A percentile compares a stretch with the other conserved stretches of the same genome.
phyloP scores from a whole-genome alignment of 2,329 filamentous ascomycete species.

The Fusarium beomiforme region DNA sequence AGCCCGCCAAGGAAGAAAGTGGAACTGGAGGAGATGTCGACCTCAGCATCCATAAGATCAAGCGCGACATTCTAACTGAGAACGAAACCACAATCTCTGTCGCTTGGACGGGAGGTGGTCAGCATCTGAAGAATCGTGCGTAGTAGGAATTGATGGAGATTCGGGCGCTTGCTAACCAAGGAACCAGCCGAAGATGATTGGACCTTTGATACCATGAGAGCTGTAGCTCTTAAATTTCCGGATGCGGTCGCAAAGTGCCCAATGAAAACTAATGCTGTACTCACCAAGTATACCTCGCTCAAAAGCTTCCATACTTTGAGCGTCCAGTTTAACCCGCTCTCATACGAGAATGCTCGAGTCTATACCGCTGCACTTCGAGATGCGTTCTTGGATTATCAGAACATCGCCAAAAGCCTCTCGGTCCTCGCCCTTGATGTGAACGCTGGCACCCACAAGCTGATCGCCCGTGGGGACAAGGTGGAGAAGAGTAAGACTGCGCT shows the following conservation, averaged over 20 bases:
- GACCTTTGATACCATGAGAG: conserved; percentile 2
- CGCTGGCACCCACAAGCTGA: neutral
- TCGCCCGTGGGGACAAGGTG: neutral
- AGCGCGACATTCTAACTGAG: neutral
- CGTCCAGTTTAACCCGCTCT: neutral
- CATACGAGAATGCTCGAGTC: neutral
- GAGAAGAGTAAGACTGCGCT: neutral
- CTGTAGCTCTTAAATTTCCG: conserved; percentile 9
- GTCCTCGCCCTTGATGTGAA: neutral
- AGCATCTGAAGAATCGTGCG: conserved; percentile 3
- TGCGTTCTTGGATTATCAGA: neutral
- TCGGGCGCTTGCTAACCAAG: neutral
- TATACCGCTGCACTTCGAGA: neutral
- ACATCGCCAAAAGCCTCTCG: neutral
- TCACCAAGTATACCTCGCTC: conserved; percentile 16
- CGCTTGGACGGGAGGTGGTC: conserved; percentile 10
- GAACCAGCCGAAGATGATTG: conserved; percentile 7
- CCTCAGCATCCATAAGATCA: neutral
- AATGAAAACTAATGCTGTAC: conserved; percentile 6
- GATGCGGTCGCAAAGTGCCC: neutral
- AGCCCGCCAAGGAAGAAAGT: neutral
- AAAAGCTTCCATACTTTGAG: neutral
- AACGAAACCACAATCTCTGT: conserved; percentile 14
- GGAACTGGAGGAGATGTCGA: neutral
- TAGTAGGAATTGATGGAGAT: neutral